Base-by-base conservation (phyloP, 495 filamentous ascomycete species). In the Neurospora sp. region DNA sequence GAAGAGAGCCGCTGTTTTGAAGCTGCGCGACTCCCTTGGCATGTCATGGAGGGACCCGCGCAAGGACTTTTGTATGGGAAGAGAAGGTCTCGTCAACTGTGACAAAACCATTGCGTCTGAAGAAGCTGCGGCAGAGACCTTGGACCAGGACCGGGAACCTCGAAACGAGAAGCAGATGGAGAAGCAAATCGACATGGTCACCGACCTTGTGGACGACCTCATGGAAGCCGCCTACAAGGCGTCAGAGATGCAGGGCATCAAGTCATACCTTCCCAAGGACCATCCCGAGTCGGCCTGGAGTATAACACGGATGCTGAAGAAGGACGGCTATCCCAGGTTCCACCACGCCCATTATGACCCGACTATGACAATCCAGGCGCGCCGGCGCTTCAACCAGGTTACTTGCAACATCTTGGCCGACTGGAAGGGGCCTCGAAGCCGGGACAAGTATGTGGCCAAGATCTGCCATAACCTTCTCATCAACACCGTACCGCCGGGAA, bases 381-480 rank as follows among this genome's bases (percentile, higher is more conserved):
- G 82, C 5, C 71, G 42, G 48, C 61, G 70, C 3, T 74, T 85
- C 66, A 80, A 83, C 68, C 73, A 82, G 37, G 70, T 80, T 37
- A 81, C 83, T 42, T 59, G 76, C 14, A 73, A 75, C 70, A 80
- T 84, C 9, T 76, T 85, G 37, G 74, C 74, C n/a, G 70, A 77
- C 2, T 82, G 79, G 77, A 66, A 66, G 53, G 53, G n/a, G 0
- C 41, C 35, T 7, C 68, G 4, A 9, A 48, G 71, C 10, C 72
- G 75, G 38, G 76, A 77, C 53, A 68, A 69, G 18, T 76, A 83
- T 39, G 78, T 91, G 10, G 85, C 84, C 3, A 89, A 88, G 75
- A 85, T 94, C 37, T 92, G 89, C 79, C 90, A 89, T 76, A 90
- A 91, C 78, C 79, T 94, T 3, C 83, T 93, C 14, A 80, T 86